These are phyloP conservation scores for Yamadazyma diospyri DNA, from an alignment of 1,139 yeast genomes.

Conservation along the genomic window DNA sequence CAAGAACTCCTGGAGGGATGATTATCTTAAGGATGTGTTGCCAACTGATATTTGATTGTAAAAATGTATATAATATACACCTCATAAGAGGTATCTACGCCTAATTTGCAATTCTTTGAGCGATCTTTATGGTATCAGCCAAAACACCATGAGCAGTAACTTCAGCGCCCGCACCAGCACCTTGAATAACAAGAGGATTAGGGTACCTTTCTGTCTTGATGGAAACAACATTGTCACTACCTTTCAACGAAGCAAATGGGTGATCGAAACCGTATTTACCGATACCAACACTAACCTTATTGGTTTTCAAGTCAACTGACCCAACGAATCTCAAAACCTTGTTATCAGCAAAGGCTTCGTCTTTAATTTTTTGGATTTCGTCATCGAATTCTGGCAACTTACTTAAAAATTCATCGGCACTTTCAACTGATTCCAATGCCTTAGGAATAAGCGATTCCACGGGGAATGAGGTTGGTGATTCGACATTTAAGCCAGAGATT, in stretches of 20 bases:
- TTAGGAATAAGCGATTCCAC: slow-evolving; percentile 91
- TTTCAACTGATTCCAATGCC: slow-evolving; percentile 67
- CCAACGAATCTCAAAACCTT: slow-evolving; percentile 95
- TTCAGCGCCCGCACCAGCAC: slow-evolving; percentile 99
- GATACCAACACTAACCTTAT: slow-evolving; percentile 78
- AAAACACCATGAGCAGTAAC: slow-evolving; percentile 98
- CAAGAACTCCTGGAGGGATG: slow-evolving; percentile 42
- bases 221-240: slow-evolving; percentile 92
- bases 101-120: slow-evolving; percentile 63
- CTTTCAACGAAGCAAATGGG: slow-evolving; percentile 93
- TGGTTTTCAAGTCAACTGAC: slow-evolving; percentile 70
- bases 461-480: slow-evolving; percentile 94
- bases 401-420: slow-evolving; percentile 74
- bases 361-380: slow-evolving; percentile 72
- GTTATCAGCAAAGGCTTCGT: slow-evolving; percentile 75
- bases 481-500: slow-evolving; percentile 79
- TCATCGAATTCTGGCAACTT: slow-evolving; percentile 80
- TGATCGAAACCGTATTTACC: slow-evolving; percentile 82
- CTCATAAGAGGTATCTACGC: background rate
- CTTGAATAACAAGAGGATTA: slow-evolving; percentile 91
- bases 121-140: slow-evolving; percentile 87
- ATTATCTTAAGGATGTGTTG: slow-evolving; percentile 19
- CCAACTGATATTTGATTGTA: slow-evolving; percentile 16
- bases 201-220: slow-evolving; percentile 88
- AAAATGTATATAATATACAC: slow-evolving; percentile 3